Base-by-base conservation (phyloP, 2,329 filamentous ascomycete species). In the Colletotrichum sp. region DNA sequence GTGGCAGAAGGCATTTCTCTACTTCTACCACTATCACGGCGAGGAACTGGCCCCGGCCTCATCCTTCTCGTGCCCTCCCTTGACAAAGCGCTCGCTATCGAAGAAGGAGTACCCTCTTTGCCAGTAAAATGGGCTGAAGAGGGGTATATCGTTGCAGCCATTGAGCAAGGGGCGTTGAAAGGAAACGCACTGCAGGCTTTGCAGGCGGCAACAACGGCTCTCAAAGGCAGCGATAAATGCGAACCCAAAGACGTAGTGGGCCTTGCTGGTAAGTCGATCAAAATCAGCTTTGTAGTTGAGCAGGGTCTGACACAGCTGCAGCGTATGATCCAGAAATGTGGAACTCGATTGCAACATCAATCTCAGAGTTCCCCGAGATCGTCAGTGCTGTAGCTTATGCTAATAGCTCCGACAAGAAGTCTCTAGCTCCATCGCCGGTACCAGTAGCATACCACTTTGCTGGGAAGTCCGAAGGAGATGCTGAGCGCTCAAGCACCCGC, bases 41-140 rank as follows among this genome's bases (percentile, higher is more conserved):
- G 39, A 67, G 36, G 64, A 7, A 12, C 24, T 16, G 64, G 43
- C 2, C 43, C 36, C 1, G 64, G 43, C 2, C 39, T 67, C 2
- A 24, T 65, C 8, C 16, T 65, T 5, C 61, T 48, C 1, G 34
- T 65, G 16, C 24, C 61, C 4, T 65, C 61, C 2, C 36, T 65
- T 5, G 61, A 65, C 21, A 65, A 48, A 18, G 34, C 61, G 12
- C 36, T 78, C 43, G 78, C 68, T 39, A 81, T 78, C 30, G 76
- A 69, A 61, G 79, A 79, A 78, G 83, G 71, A 76, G 86, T 86
- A 68, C 92, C 92, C 1, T 86, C 89, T 10, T 90, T 91, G 0
- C 79, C 91, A 16, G 81, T 90, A 76, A 95, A 95, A 82, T 95
- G 93, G 93, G 92, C 92, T 0, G 93, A 95, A 81, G 93, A 95